phyloP scores from a whole-genome alignment of 2,329 filamentous ascomycete species.

The Diaporthe vaccinii region DNA sequence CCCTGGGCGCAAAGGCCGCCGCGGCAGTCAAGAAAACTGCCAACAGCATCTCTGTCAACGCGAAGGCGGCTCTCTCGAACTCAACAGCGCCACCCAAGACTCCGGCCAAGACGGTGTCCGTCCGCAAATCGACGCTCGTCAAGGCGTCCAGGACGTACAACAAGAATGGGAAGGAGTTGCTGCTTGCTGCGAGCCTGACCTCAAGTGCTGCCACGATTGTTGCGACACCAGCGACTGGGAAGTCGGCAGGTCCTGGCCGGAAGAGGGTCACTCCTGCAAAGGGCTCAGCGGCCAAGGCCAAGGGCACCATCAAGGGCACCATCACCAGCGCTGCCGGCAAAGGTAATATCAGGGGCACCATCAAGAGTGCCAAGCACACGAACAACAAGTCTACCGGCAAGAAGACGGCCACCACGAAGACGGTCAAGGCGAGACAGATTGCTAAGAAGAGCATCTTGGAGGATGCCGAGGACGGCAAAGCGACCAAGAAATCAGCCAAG shows the following conservation, averaged over 20 bases:
- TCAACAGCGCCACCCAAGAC: conserved; percentile 18
- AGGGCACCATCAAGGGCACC: neutral
- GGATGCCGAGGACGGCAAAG: conserved; percentile 2
- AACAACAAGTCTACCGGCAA: conserved; percentile 31
- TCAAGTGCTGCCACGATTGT: conserved; percentile 29
- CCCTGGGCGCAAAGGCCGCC: conserved; percentile 51
- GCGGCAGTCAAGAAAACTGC: conserved; percentile 56
- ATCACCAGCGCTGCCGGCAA: conserved; percentile 27
- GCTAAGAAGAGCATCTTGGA: conserved; percentile 40
- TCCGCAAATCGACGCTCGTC: conserved; percentile 40
- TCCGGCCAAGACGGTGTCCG: conserved; percentile 15
- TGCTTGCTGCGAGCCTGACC: conserved; percentile 39
- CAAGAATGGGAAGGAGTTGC: conserved; percentile 41
- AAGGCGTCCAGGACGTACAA: conserved; percentile 39
- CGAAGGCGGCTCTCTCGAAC: conserved; percentile 47
- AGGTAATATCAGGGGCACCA: conserved; percentile 4
- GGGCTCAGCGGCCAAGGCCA: conserved; percentile 29
- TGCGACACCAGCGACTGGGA: conserved; percentile 10
- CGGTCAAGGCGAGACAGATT: conserved; percentile 35
- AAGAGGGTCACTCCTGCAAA: conserved; percentile 19
- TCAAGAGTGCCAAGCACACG: conserved; percentile 33
- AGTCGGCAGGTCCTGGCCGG: neutral
- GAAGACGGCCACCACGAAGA: conserved; percentile 5
- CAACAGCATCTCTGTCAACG: conserved; percentile 54
- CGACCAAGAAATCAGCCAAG: conserved; percentile 24